Conservation (phyloP, 2,329 filamentous ascomycete genomes). For the Botrytis tulipae region DNA sequence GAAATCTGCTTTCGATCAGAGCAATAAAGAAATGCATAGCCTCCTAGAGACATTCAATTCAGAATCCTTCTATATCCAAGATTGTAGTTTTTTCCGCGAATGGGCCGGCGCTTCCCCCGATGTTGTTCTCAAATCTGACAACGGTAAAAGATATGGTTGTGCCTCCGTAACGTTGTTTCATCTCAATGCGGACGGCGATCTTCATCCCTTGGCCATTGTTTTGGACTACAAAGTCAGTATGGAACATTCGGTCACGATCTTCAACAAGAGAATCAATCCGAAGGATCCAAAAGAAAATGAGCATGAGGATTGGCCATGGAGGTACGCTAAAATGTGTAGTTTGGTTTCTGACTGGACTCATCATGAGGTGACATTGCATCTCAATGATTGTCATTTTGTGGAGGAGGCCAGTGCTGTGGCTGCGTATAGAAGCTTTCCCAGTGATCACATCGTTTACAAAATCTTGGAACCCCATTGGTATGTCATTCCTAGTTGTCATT, state of each 20-base stretch:
- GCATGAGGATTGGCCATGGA: slow-evolving; percentile 50
- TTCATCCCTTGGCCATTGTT: slow-evolving; percentile 50
- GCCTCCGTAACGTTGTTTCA: slow-evolving; percentile 47
- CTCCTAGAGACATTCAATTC: slow-evolving; percentile 23
- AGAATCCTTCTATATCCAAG: slow-evolving; percentile 32
- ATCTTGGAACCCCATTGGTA: slow-evolving; percentile 23
- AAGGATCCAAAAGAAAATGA: slow-evolving; percentile 38
- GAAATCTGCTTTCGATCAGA: slow-evolving; percentile 23
- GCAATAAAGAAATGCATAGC: slow-evolving; percentile 21
- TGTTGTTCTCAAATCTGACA: slow-evolving; percentile 19
- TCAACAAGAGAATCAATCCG: slow-evolving; percentile 46
- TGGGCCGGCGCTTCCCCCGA: slow-evolving; percentile 16
- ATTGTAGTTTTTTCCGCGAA: slow-evolving; percentile 35
- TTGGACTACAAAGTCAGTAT: slow-evolving; percentile 47
- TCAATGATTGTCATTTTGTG: slow-evolving; percentile 23
- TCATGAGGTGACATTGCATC: slow-evolving; percentile 21
- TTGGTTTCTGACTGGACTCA: slow-evolving; percentile 13
- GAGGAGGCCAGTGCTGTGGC: slow-evolving; percentile 20
- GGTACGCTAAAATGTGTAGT: slow-evolving; percentile 30
- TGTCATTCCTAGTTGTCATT: not conserved
- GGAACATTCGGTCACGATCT: slow-evolving; percentile 48
- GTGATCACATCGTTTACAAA: slow-evolving; percentile 20
- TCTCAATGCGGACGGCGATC: slow-evolving; percentile 44
- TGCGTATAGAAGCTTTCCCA: slow-evolving; percentile 18
- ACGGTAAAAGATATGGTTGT: slow-evolving; percentile 33